These are phyloP conservation scores for Venturiaceae sp. DNA, from an alignment of 2,329 filamentous ascomycete species.

Conservation along the genomic window DNA sequence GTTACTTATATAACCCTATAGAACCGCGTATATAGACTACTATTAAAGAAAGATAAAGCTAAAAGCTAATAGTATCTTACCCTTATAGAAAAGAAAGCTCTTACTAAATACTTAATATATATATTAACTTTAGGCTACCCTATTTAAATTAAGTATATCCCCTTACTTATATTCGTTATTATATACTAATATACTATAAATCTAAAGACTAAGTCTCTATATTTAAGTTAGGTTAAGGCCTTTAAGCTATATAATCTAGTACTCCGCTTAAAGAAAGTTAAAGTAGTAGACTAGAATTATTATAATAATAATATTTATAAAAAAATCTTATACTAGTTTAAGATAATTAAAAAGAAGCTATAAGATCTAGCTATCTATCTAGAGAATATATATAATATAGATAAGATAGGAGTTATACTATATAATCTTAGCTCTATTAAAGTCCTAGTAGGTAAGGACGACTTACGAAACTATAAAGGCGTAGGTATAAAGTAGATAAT, in stretches of 20 bases:
- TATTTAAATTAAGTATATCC: constrained; percentile 14
- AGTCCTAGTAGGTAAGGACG: constrained; percentile 15
- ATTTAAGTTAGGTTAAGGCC: constrained; percentile 6
- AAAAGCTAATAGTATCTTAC: constrained; percentile 19
- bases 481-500: constrained; percentile 14
- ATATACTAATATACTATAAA: background rate
- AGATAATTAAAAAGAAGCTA: constrained; percentile 13
- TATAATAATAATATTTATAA: constrained; percentile 14
- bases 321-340: constrained; percentile 18
- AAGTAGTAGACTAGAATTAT: constrained; percentile 7
- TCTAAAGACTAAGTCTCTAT: constrained; percentile 12
- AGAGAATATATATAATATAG: constrained; percentile 18
- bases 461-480: constrained; percentile 13
- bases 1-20: constrained; percentile 11
- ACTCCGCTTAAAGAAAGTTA: constrained; percentile 4
- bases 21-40: constrained; percentile 15
- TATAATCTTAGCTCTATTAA: constrained; percentile 13
- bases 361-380: constrained; percentile 10
- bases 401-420: constrained; percentile 16
- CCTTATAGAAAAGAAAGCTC: constrained; percentile 18
- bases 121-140: constrained; percentile 13
- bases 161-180: constrained; percentile 12
- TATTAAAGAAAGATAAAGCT: constrained; percentile 18
- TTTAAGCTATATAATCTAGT: constrained; percentile 7
- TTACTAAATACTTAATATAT: constrained; percentile 14